Percentiles rank a stretch among this genome's conserved stretches.
Evolutionary conservation across 305 asterid species (phyloP).

Genomic region (Plantago lanceolata): DNA sequence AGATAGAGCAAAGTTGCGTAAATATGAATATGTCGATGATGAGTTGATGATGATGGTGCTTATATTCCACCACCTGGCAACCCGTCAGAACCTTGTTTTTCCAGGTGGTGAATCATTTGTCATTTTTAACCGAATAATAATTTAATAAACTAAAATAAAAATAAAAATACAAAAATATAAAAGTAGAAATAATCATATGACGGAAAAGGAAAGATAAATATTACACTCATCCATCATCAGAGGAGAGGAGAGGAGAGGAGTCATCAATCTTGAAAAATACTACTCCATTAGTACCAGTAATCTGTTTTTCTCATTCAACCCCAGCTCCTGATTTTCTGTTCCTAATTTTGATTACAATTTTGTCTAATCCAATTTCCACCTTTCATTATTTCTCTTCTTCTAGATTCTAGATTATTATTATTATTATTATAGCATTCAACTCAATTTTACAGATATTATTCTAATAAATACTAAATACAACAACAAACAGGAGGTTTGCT

Average conservation of each 20-base stretch:
- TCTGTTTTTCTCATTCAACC: conserved; percentile 10
- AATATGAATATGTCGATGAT: too few relatives aligned
- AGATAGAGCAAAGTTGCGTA: not conserved
- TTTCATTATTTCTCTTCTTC: too few relatives aligned
- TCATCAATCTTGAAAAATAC: too few relatives aligned
- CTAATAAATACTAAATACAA: too few relatives aligned
- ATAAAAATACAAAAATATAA: too few relatives aligned
- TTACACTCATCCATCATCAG: not conserved
- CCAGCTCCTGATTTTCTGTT: conserved; percentile 32
- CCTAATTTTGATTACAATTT: conserved; percentile 13
- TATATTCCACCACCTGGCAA: conserved; percentile 38
- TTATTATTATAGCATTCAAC: too few relatives aligned
- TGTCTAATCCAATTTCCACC: too few relatives aligned
- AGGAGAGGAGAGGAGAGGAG: not conserved
- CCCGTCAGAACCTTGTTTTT: conserved; percentile 24
- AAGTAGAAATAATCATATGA: not conserved
- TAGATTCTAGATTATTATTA: too few relatives aligned
- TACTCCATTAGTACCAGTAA: conserved; percentile 9
- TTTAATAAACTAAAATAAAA: too few relatives aligned
- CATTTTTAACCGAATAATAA: not conserved
- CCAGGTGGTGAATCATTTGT: conserved; percentile 36
- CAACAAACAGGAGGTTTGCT: conserved; percentile 29
- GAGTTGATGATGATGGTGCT: not conserved
- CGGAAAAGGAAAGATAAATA: conserved; percentile 6
- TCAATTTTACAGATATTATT: too few relatives aligned